Conservation (phyloP, 306 rosid genomes). For the Sesbania bispinosa region DNA sequence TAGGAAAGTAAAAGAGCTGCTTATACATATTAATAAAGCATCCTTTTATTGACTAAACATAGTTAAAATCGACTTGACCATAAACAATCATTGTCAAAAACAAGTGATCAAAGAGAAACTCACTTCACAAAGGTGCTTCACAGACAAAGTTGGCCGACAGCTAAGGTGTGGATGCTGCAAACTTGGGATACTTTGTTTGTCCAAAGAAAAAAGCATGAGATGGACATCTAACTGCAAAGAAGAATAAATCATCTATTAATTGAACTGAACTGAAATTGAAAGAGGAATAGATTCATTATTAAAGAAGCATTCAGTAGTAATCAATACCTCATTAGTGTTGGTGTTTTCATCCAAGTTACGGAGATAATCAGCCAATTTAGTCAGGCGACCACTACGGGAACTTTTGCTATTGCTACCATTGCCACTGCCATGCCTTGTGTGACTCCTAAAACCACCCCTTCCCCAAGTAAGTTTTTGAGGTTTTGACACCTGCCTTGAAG, state of each 20-base stretch:
- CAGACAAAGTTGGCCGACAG: constrained; percentile 72
- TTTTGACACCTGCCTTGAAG: constrained; percentile 55
- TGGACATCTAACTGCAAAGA: constrained; percentile 67
- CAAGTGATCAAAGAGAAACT: constrained; percentile 33
- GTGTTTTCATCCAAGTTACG: constrained; percentile 55
- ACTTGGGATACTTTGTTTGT: constrained; percentile 50
- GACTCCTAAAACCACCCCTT: constrained; percentile 77
- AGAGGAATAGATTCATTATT: neutral
- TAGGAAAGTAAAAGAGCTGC: neutral
- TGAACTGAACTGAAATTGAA: constrained; percentile 10
- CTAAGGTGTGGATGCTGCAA: constrained; percentile 76
- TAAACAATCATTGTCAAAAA: neutral
- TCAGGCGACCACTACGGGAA: constrained; percentile 56
- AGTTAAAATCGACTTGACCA: neutral
- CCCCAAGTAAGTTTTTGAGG: constrained; percentile 84
- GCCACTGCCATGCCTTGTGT: constrained; percentile 65
- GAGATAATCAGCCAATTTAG: constrained; percentile 72
- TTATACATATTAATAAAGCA: neutral
- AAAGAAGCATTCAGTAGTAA: constrained; percentile 24
- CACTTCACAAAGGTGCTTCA: constrained; percentile 65
- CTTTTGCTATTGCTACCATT: constrained; percentile 55
- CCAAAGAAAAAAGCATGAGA: constrained; percentile 70
- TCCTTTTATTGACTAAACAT: constrained; percentile 24
- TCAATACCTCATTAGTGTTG: constrained; percentile 53
- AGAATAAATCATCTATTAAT: neutral